Conservation (phyloP, 345 rosid genomes). For the Rhizophora mangle region DNA sequence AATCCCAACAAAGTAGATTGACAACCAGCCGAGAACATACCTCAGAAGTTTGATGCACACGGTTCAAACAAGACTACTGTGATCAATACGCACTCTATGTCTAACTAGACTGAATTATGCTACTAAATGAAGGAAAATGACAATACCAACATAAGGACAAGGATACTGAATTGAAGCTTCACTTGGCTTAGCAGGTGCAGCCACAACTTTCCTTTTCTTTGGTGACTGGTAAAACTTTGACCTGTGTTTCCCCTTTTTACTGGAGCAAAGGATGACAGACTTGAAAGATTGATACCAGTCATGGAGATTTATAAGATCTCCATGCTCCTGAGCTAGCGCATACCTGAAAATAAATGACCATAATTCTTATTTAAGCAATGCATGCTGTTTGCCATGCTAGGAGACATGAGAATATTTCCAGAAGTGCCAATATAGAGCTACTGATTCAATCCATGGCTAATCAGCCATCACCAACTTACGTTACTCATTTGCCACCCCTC, state of each 20-base stretch:
- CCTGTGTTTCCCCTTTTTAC: constrained; percentile 45
- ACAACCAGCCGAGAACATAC: too few species aligned
- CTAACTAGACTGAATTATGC: constrained; percentile 2
- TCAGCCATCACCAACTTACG: not conserved
- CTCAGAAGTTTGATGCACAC: too few species aligned
- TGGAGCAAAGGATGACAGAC: constrained; percentile 36
- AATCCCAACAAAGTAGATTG: too few species aligned
- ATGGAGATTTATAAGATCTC: constrained; percentile 79
- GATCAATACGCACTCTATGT: not conserved
- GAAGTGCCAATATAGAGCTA: not conserved
- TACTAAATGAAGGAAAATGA: constrained; percentile 5
- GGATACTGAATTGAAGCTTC: constrained; percentile 90
- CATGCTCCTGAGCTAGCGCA: constrained; percentile 76
- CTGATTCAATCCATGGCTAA: not conserved
- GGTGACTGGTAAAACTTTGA: constrained; percentile 50
- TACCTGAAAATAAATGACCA: constrained; percentile 44
- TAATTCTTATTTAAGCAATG: not conserved
- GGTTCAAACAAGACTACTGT: too few species aligned
- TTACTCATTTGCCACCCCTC: not conserved
- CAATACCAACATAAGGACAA: constrained; percentile 14
- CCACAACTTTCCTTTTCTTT: constrained; percentile 57
- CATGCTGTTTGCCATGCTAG: not conserved
- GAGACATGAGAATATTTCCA: not conserved
- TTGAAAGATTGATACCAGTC: constrained; percentile 96
- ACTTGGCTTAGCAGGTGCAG: constrained; percentile 44